Conservation (phyloP, 2,329 filamentous ascomycete species). For the Anisogramma anomala region DNA sequence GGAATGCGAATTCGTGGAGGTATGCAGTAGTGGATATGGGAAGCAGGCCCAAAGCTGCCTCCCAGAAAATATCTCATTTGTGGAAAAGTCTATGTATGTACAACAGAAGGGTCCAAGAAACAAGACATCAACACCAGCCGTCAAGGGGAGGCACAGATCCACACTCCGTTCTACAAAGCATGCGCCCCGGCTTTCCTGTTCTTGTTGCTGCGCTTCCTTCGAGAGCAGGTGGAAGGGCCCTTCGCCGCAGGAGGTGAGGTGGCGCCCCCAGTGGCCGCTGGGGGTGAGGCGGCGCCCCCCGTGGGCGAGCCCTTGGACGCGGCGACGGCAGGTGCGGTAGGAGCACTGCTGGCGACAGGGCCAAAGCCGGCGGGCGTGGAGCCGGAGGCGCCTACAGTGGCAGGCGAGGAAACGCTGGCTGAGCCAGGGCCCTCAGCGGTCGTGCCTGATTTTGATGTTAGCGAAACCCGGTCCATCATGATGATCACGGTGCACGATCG, state of each 20-base stretch:
- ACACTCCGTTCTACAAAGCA: not conserved
- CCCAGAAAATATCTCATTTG: not conserved
- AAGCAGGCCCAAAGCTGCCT: no score
- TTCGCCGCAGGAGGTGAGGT: constrained; percentile 1
- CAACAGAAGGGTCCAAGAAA: not conserved
- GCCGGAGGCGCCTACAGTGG: not conserved
- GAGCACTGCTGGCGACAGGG: not conserved
- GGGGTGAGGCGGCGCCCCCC: not conserved
- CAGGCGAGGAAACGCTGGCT: not conserved
- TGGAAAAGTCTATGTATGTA: constrained; percentile 5
- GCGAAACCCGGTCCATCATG: no score
- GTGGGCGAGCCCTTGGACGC: not conserved
- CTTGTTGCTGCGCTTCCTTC: constrained; percentile 4
- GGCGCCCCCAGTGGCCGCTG: not conserved
- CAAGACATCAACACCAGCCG: not conserved
- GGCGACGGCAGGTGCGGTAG: not conserved
- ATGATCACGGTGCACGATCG: no score
- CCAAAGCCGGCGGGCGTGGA: not conserved
- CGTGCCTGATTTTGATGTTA: constrained; percentile 3
- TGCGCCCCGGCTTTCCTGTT: not conserved
- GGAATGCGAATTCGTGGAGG: no score
- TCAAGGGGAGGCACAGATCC: not conserved
- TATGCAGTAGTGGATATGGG: no score
- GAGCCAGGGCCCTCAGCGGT: constrained; percentile 2
- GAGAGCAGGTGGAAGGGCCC: constrained; percentile 2